These are phyloP conservation scores for Oryza glaberrima DNA, from an alignment of 176 grass and related monocot species.

Conservation along the genomic window DNA sequence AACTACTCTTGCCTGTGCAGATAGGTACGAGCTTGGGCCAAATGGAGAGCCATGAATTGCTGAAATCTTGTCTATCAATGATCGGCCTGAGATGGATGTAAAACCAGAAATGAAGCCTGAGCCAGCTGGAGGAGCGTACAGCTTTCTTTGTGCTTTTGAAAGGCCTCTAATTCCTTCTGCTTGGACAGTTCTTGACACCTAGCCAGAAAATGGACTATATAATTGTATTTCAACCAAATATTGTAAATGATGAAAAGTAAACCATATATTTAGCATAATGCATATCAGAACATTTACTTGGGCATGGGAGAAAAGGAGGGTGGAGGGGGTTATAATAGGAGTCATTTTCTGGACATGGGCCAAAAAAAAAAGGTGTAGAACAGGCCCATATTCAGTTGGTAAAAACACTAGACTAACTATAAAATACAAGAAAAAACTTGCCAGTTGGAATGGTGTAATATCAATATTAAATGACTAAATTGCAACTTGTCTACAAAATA, in stretches of 20 bases:
- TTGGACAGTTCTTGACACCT: slow-evolving; percentile 97
- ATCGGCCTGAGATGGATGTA: slow-evolving; percentile 85
- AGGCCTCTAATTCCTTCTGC: slow-evolving; percentile 83
- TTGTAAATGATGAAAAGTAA: slow-evolving; percentile 35
- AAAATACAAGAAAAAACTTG: neutral
- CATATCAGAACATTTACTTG: slow-evolving; percentile 10
- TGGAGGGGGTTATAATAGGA: neutral
- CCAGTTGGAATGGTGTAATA: slow-evolving; percentile 7
- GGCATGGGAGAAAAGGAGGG: neutral
- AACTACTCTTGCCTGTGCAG: slow-evolving; percentile 94
- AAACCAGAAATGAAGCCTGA: slow-evolving; percentile 98
- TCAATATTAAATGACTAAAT: slow-evolving; percentile 18
- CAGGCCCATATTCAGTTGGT: slow-evolving; percentile 2
- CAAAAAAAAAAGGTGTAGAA: neutral
- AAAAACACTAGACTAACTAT: slow-evolving; percentile 14
- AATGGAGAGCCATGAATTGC: slow-evolving; percentile 61
- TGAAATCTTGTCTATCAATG: slow-evolving; percentile 83
- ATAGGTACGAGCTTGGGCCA: slow-evolving; percentile 86
- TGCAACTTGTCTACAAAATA: neutral
- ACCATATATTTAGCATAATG: slow-evolving; percentile 1
- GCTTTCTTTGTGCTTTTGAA: slow-evolving; percentile 78
- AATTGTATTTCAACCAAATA: slow-evolving; percentile 12
- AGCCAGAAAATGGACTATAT: slow-evolving; percentile 40
- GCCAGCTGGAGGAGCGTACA: slow-evolving; percentile 83
- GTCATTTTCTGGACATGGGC: neutral